These are phyloP conservation scores for Trypanosoma theileri DNA, from an alignment of 208 protist genomes.

Conservation along the genomic window DNA sequence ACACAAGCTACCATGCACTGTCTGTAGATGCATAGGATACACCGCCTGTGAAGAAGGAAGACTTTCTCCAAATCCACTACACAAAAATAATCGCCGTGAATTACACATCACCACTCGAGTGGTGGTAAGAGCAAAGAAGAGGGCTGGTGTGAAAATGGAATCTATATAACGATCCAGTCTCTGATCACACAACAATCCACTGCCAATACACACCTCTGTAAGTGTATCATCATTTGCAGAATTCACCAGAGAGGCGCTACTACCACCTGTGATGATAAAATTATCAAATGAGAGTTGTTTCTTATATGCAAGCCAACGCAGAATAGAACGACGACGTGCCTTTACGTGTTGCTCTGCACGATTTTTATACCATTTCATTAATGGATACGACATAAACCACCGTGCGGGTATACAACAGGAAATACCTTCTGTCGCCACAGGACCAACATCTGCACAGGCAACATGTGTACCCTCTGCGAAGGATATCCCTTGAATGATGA, in stretches of 20 bases:
- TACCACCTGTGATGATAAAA: constrained; percentile 17
- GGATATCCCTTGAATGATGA: constrained; percentile 18
- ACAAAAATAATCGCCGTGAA: not conserved
- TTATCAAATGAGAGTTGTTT: not conserved
- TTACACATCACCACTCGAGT: not conserved
- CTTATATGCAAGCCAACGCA: not conserved
- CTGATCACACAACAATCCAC: constrained; percentile 21
- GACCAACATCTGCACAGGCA: constrained; percentile 2
- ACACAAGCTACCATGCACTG: no score
- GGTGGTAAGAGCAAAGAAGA: constrained; percentile 22
- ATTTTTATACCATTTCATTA: constrained; percentile 14
- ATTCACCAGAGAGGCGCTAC: constrained; percentile 16
- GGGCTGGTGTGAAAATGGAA: constrained; percentile 16
- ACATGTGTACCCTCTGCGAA: not conserved
- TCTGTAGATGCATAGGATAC: constrained; percentile 17
- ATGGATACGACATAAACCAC: constrained; percentile 14
- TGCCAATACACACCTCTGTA: constrained; percentile 21
- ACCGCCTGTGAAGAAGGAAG: not conserved
- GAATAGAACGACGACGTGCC: not conserved
- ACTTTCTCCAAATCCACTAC: constrained; percentile 19
- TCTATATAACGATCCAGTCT: constrained; percentile 18
- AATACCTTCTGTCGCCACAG: not conserved
- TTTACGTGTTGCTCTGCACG: not conserved
- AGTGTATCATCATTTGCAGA: constrained; percentile 17
- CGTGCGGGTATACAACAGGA: not conserved